phyloP scores from a whole-genome alignment of 2,329 filamentous ascomycete genomes.

The Talaromyces pinophilus region DNA sequence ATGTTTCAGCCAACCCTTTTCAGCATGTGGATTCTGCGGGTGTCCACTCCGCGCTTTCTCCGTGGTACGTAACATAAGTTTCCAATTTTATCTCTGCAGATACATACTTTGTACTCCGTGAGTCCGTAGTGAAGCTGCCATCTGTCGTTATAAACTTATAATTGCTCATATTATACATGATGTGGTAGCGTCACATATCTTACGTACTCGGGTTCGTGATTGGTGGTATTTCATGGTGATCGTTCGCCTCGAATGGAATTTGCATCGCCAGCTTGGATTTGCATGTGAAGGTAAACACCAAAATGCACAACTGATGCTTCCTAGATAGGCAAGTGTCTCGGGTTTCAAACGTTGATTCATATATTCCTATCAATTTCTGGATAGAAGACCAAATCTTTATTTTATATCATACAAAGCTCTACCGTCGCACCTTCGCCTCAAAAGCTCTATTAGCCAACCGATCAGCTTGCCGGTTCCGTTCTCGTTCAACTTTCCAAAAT shows the following conservation, averaged over 20 bases:
- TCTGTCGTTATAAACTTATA: background rate
- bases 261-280: background rate
- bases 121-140: background rate
- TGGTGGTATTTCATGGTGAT: background rate
- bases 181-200: background rate
- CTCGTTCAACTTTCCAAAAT: background rate
- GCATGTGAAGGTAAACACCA: background rate
- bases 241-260: background rate
- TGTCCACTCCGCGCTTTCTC: background rate
- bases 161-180: background rate
- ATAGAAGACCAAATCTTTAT: background rate
- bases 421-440: background rate
- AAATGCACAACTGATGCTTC: background rate
- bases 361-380: background rate
- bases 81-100: background rate
- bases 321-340: background rate
- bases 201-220: background rate
- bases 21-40: background rate
- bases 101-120: background rate
- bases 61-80: background rate
- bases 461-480: background rate
- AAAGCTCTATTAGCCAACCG: background rate
- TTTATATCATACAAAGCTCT: background rate
- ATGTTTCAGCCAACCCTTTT: conserved; percentile 5
- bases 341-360: background rate